Base-by-base conservation (phyloP, 148 eudicot genomes). In the Suaeda aralocaspica region DNA sequence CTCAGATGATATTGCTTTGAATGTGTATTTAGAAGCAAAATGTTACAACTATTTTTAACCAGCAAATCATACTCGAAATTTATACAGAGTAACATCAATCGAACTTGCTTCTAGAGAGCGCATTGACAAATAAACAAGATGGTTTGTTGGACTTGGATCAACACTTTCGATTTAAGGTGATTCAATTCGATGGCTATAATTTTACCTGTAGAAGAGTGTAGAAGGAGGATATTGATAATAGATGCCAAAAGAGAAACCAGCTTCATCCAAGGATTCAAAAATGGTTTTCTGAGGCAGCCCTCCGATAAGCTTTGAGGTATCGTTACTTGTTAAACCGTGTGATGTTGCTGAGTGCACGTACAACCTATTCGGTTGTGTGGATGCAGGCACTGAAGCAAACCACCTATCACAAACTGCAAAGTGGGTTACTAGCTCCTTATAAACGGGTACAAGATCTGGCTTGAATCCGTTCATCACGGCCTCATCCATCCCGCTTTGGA, bases 341-440 rank as follows among this genome's bases (percentile, higher is more conserved):
- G 89, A 85, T 1, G 89, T 85, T 0, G 94, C 90, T 9, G 94
- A 84, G 60, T 89, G 94, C 53, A 89, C 81, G 36, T 65, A 89
- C 67, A 86, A 18, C 77, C 94, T 71, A 55, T 89, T 86, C 2
- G 94, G 94, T 42, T 89, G 94, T 6, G 91, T 86, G n/a, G 88
- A 81, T 21, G 87, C 84, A 0, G 89, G 94, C 7, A 79, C 65
- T 7, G 94, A 79, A 14, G 87, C 83, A 42, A 89, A 89, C 94
- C 94, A 89, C 50, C 94, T 79, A 41, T 91, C 96, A 46, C 96
- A 91, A 21, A 91, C 89, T 0, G 88, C 96, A 69, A 90, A 90
- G 66, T 90, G 85, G 49, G 79, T 25, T 19, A 88, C 85, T 58
- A 90, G 70, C 71, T 86, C 90, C 70, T 77, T 86, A 78, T 77